Evolutionary conservation across 106 monocot genomes (phyloP), one percentile per base, ranked within the genome.

Genomic region (Hemerocallis citrina): DNA sequence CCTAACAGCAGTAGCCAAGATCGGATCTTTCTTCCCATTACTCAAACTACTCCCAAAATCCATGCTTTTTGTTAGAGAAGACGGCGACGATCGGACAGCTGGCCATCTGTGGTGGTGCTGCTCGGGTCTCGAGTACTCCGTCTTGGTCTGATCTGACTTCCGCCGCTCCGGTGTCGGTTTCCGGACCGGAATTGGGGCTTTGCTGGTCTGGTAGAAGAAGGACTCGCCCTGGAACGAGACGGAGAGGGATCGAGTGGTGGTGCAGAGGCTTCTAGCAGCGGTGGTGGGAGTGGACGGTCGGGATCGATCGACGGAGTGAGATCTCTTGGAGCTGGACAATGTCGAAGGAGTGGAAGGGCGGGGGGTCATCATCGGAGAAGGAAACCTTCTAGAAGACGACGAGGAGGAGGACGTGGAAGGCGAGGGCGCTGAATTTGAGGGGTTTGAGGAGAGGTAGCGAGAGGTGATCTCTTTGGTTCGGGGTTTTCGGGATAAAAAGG

Each of bases 141-240:
- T 39, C 70, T 35, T 72, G n/a, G n/a, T n/a, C 55, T 3, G 49
- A 14, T 43, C 57, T 14, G 20, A 41, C 20, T 28, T 37, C 51
- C 61, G 48, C 40, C 14, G 67, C 43, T 21, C 34, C 8, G 35
- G 56, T 36, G 38, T 34, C 36, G 37, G 60, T 40, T 36, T 39
- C 15, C n/a, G 29, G 10, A 15, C 15, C 3, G 36, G 13, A 24
- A 16, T 40, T 27, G 37, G 37, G n/a, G 79, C 72, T 54, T 79
- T 78, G 63, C 77, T 78, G n/a, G 81, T 87, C 66, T 84, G 83
- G 60, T 86, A 86, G 81, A 87, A 90, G 79, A 86, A 96, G 37
- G 95, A 96, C 22, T 79, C 90, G 5, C 81, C 90, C 68, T 90
- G 95, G 59, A 96, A 87, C 44, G 86, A 79, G 15, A 90, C 86